A percentile compares a stretch with the other conserved stretches of the same genome.
Conservation (phyloP, 202 grass and related monocot genomes). For the Schoenoplectus triqueter region DNA sequence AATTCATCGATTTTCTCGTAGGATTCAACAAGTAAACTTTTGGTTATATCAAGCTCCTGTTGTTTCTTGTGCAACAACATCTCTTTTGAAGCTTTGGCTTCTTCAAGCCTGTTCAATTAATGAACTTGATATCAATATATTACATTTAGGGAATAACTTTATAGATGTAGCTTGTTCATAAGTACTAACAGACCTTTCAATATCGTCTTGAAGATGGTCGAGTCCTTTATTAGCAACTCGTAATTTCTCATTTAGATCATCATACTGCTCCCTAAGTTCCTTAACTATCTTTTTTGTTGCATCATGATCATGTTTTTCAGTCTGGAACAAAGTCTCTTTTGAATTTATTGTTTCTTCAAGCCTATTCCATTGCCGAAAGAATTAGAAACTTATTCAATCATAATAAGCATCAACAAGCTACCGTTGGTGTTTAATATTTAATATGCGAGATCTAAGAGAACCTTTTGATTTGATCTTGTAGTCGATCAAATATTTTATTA, state of each 20-base stretch:
- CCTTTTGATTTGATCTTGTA: constrained; percentile 61
- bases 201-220: constrained; percentile 61
- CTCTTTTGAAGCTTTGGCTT: constrained; percentile 67
- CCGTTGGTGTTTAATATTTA: constrained; percentile 33
- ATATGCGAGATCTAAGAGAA: constrained; percentile 41
- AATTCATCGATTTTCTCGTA: constrained; percentile 70
- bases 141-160: constrained; percentile 38
- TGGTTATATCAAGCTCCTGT: constrained; percentile 62
- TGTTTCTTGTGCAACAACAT: constrained; percentile 65
- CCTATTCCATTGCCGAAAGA: constrained; percentile 45
- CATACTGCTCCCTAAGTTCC: constrained; percentile 64
- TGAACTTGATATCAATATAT: constrained; percentile 41
- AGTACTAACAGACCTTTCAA: constrained; percentile 57
- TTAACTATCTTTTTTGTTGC: constrained; percentile 47
- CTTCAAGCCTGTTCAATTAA: constrained; percentile 60
- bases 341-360: constrained; percentile 69
- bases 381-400: constrained; percentile 35
- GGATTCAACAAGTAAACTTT: constrained; percentile 60
- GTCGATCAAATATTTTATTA: constrained; percentile 52
- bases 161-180: neutral
- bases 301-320: constrained; percentile 68
- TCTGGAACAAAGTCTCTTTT: constrained; percentile 56
- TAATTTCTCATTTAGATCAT: constrained; percentile 63
- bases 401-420: constrained; percentile 36
- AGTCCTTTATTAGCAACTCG: constrained; percentile 59